Conservation (phyloP, 306 rosid genomes). For the Alnus rubra region DNA sequence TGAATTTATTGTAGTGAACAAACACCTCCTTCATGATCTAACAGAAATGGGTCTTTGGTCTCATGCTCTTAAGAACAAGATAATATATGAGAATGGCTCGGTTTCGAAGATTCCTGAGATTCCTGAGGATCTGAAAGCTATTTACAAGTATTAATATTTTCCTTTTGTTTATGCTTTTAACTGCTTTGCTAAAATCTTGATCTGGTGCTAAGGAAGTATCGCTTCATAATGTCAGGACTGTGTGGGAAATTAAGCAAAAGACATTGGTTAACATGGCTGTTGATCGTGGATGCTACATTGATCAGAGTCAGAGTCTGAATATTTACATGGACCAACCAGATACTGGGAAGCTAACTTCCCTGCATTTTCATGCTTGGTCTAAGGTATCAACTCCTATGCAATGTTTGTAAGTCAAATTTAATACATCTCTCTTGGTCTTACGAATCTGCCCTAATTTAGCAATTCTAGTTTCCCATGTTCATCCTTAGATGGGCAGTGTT, state of each 20-base stretch:
- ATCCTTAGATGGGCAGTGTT: neutral
- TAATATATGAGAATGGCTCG: constrained; percentile 45
- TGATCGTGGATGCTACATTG: constrained; percentile 55
- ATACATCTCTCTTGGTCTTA: neutral
- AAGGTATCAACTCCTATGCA: constrained; percentile 29
- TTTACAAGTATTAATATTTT: constrained; percentile 37
- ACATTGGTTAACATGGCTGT: constrained; percentile 57
- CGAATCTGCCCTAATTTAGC: neutral
- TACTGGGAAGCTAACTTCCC: constrained; percentile 53
- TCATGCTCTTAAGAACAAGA: constrained; percentile 44
- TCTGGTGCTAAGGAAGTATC: constrained; percentile 9
- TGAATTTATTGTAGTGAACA: constrained; percentile 59
- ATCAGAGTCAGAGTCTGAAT: constrained; percentile 58
- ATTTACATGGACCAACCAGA: constrained; percentile 62
- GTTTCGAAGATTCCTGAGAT: constrained; percentile 42
- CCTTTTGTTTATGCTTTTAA: neutral
- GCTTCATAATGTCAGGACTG: constrained; percentile 39
- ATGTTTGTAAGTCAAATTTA: neutral
- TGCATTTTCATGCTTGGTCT: constrained; percentile 61
- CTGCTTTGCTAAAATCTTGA: neutral
- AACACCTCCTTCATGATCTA: constrained; percentile 55
- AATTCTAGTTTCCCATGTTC: neutral
- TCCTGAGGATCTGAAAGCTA: constrained; percentile 43
- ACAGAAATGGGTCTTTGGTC: constrained; percentile 54
- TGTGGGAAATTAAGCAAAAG: constrained; percentile 63